Evolutionary conservation across 2,329 filamentous ascomycete genomes (phyloP).

Genomic region (Phaeosphaeriaceae sp.): DNA sequence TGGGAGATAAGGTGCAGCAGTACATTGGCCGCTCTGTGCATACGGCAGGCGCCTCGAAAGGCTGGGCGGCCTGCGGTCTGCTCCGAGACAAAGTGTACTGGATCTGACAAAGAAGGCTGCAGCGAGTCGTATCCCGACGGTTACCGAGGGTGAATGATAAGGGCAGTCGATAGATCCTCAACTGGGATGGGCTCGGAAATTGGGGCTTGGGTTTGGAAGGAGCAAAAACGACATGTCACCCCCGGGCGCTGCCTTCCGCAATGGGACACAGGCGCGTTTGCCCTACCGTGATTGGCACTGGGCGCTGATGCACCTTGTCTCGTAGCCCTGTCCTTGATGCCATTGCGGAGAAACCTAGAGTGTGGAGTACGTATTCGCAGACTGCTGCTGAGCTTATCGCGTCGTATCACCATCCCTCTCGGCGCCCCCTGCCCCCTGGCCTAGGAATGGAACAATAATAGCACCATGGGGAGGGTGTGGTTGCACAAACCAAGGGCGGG

Average conservation of each 20-base stretch:
- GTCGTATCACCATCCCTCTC: constrained; percentile 2
- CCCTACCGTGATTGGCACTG: constrained; percentile 7
- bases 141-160: constrained; percentile 14
- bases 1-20: constrained; percentile 1
- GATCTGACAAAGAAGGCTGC: neutral
- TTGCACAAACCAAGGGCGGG: constrained; percentile 16
- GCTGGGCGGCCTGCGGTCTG: neutral
- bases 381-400: constrained; percentile 23
- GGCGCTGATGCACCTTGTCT: constrained; percentile 4
- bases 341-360: constrained; percentile 19
- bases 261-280: constrained; percentile 15
- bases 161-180: constrained; percentile 19
- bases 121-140: constrained; percentile 9
- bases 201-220: neutral
- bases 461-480: constrained; percentile 13
- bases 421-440: neutral
- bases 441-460: constrained; percentile 23
- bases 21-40: neutral
- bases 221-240: neutral
- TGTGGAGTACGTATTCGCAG: constrained; percentile 10
- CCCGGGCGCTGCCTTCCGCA: constrained; percentile 14
- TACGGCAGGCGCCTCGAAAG: neutral
- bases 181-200: constrained; percentile 20
- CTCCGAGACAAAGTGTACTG: neutral
- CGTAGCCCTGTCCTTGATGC: constrained; percentile 2